phyloP scores from a whole-genome alignment of 257 asterid species.

The Oldenlandia corymbosa region DNA sequence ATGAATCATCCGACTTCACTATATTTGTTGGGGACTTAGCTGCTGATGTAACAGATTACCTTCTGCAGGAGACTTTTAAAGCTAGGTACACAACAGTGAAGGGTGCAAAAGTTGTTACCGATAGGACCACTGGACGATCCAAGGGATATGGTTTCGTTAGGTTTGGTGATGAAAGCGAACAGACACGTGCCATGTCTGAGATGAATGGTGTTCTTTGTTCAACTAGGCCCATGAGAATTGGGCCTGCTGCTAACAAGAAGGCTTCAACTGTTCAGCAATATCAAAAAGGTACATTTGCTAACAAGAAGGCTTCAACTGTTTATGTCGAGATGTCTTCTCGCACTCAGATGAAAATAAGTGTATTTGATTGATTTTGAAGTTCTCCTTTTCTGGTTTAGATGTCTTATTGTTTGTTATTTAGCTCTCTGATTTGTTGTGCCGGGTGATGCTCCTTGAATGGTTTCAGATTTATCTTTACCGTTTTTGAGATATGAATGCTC shows the following conservation, averaged over 20 bases:
- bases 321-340: slow-evolving; percentile 10
- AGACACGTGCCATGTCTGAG: slow-evolving; percentile 72
- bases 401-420: slow-evolving; percentile 19
- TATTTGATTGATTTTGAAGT: not conserved
- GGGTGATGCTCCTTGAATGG: slow-evolving; percentile 30
- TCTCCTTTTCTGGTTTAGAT: slow-evolving; percentile 12
- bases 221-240: slow-evolving; percentile 82
- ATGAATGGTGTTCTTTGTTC: slow-evolving; percentile 82
- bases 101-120: slow-evolving; percentile 83
- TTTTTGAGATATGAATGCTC: slow-evolving; percentile 36
- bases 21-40: slow-evolving; percentile 89
- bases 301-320: slow-evolving; percentile 45
- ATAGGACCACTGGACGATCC: slow-evolving; percentile 73
- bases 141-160: slow-evolving; percentile 89
- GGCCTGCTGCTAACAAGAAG: slow-evolving; percentile 82
- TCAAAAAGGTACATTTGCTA: slow-evolving; percentile 46
- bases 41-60: slow-evolving; percentile 74
- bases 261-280: slow-evolving; percentile 34
- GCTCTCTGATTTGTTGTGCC: slow-evolving; percentile 23
- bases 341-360: not conserved
- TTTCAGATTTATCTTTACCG: slow-evolving; percentile 31
- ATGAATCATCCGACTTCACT: slow-evolving; percentile 68
- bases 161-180: slow-evolving; percentile 81
- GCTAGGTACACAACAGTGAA: slow-evolving; percentile 54
- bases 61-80: slow-evolving; percentile 65